A percentile compares a stretch with the other conserved stretches of the same genome.
Conservation (phyloP, 306 rosid species). For the Vigna trinervia region DNA sequence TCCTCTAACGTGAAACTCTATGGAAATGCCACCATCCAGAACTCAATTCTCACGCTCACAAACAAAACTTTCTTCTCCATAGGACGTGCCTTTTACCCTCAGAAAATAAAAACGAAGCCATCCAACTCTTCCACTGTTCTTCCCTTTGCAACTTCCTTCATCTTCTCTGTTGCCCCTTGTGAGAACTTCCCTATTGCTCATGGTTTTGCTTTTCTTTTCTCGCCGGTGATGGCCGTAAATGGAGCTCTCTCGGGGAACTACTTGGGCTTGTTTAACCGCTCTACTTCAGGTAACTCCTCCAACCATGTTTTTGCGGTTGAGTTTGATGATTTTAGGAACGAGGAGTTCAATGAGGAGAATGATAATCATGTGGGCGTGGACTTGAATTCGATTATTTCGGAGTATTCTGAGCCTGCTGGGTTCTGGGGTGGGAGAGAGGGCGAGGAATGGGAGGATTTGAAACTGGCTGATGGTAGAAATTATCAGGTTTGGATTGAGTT, state of each 20-base stretch:
- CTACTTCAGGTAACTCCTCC: constrained; percentile 51
- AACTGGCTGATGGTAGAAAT: constrained; percentile 57
- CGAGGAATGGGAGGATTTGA: constrained; percentile 42
- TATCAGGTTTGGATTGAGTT: constrained; percentile 79
- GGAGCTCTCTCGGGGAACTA: constrained; percentile 59
- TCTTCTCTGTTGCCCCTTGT: constrained; percentile 64
- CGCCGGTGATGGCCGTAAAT: constrained; percentile 46
- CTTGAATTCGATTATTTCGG: constrained; percentile 60
- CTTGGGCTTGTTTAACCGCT: constrained; percentile 63
- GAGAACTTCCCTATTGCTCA: constrained; percentile 55
- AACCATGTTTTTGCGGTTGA: constrained; percentile 65
- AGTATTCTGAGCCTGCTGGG: constrained; percentile 57
- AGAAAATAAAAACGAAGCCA: constrained; percentile 49
- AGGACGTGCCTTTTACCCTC: constrained; percentile 68
- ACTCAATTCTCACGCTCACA: constrained; percentile 57
- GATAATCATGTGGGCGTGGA: constrained; percentile 72
- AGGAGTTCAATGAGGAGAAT: constrained; percentile 62
- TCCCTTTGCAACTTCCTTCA: constrained; percentile 67
- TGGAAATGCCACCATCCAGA: constrained; percentile 60
- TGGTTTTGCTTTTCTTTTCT: constrained; percentile 61
- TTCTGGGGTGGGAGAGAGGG: constrained; percentile 58
- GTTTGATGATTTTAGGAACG: constrained; percentile 68
- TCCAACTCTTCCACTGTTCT: constrained; percentile 40
- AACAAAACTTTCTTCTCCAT: constrained; percentile 62
- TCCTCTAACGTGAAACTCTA: constrained; percentile 54